Conservation (phyloP, 2,329 filamentous ascomycete species). For the Sporothrix protearum region DNA sequence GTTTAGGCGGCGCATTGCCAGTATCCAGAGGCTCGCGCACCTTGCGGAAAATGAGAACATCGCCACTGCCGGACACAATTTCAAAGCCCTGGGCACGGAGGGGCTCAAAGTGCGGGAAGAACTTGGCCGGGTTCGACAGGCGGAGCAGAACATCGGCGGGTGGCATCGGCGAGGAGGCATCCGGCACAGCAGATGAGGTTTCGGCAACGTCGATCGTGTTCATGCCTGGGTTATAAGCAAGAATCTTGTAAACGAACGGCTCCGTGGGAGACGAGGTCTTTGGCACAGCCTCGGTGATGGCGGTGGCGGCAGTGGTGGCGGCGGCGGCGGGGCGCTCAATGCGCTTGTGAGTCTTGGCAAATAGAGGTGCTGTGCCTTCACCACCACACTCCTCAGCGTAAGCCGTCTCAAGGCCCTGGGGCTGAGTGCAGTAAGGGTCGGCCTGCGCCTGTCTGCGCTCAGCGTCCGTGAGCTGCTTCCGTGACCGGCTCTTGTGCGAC, state of each 20-base stretch:
- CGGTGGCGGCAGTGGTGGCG: background rate
- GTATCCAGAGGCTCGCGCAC: constrained; percentile 37
- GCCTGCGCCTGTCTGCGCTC: constrained; percentile 20
- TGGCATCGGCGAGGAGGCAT: constrained; percentile 48
- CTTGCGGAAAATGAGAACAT: constrained; percentile 66
- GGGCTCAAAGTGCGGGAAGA: constrained; percentile 59
- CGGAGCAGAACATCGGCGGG: constrained; percentile 59
- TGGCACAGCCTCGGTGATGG: too few species aligned
- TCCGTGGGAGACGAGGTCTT: background rate
- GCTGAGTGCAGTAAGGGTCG: constrained; percentile 41
- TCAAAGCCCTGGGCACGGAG: constrained; percentile 63
- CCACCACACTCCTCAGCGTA: constrained; percentile 45
- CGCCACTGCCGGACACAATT: constrained; percentile 59
- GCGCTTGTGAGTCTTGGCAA: constrained; percentile 34
- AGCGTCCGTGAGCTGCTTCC: constrained; percentile 4
- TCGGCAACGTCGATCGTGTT: constrained; percentile 57
- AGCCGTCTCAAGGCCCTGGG: constrained; percentile 48
- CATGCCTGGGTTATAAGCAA: constrained; percentile 61
- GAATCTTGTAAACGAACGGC: constrained; percentile 55
- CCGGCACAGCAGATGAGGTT: constrained; percentile 53
- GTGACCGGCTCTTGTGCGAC: constrained; percentile 23
- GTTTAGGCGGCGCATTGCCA: background rate
- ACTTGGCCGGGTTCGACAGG: constrained; percentile 60
- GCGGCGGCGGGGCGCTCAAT: background rate
- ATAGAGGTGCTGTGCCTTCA: constrained; percentile 36